phyloP scores from a whole-genome alignment of 2,329 filamentous ascomycete species.

The Coniochaeta sp. region DNA sequence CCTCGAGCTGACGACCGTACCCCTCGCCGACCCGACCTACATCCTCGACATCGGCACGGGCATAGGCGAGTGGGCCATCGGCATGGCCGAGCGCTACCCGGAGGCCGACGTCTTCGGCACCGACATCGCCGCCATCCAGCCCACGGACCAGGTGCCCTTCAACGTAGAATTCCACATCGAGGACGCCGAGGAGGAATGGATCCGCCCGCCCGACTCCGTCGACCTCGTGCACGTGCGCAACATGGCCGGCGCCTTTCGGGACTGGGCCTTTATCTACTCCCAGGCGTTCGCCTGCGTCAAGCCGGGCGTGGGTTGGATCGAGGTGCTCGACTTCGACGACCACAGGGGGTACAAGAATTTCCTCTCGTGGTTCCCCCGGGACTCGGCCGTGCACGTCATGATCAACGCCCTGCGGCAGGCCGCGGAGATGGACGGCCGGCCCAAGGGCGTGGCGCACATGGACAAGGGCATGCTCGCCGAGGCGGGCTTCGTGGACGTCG shows the following conservation, averaged over 20 bases:
- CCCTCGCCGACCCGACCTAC: constrained; percentile 27
- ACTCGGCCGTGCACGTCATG: constrained; percentile 36
- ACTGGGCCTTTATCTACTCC: constrained; percentile 48
- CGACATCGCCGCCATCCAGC: constrained; percentile 52
- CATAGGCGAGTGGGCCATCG: constrained; percentile 45
- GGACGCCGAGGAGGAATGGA: constrained; percentile 52
- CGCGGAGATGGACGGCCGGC: constrained; percentile 35
- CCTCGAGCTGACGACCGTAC: constrained; percentile 24
- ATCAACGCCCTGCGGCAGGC: constrained; percentile 34
- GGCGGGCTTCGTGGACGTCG: constrained; percentile 45
- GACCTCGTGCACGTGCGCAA: constrained; percentile 52
- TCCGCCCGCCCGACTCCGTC: constrained; percentile 41
- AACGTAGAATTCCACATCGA: constrained; percentile 56
- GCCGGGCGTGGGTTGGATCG: constrained; percentile 51
- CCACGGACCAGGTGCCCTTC: constrained; percentile 42
- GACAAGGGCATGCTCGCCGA: constrained; percentile 36
- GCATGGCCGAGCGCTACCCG: constrained; percentile 46
- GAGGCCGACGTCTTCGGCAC: constrained; percentile 51
- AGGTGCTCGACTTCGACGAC: constrained; percentile 47
- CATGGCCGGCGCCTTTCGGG: constrained; percentile 47
- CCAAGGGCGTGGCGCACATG: constrained; percentile 37
- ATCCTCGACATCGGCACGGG: constrained; percentile 55
- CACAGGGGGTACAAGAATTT: constrained; percentile 30
- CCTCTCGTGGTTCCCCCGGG: constrained; percentile 32
- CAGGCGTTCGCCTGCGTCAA: constrained; percentile 46